A percentile compares a stretch with the other conserved stretches of the same genome.
phyloP scores from a whole-genome alignment of 345 rosid species.

The Gossypium ekmanianum region DNA sequence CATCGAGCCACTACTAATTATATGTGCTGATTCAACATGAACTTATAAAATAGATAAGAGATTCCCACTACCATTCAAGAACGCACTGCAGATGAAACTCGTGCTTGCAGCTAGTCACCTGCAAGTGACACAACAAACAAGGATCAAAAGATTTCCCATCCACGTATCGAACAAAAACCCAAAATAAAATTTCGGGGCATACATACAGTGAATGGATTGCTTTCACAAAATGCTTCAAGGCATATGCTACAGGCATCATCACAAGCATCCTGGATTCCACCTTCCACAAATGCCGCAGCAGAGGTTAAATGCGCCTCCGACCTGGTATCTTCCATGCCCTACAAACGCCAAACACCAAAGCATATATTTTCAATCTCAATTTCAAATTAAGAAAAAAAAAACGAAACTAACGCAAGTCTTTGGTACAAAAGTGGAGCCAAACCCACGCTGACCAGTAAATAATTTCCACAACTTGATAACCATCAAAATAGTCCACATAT shows the following conservation, averaged over 20 bases:
- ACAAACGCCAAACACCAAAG: constrained; percentile 6
- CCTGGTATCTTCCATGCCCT: constrained; percentile 50
- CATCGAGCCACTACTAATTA: not conserved
- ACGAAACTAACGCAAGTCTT: not conserved
- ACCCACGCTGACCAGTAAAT: not conserved
- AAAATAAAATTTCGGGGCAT: not conserved
- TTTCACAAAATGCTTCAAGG: constrained; percentile 75
- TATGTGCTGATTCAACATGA: not conserved
- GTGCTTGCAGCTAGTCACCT: constrained; percentile 94
- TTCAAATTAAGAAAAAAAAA: not conserved
- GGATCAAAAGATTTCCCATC: not conserved
- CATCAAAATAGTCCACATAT: not conserved
- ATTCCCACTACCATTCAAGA: constrained; percentile 72
- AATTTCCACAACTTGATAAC: not conserved
- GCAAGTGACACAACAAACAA: constrained; percentile 12
- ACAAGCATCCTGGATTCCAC: constrained; percentile 93
- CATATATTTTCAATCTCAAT: constrained; percentile 1
- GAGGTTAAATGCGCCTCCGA: constrained; percentile 76
- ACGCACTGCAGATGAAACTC: constrained; percentile 97
- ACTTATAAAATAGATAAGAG: not conserved
- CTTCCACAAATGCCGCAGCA: constrained; percentile 78
- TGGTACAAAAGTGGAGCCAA: not conserved
- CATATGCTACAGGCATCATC: constrained; percentile 98
- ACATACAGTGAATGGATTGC: constrained; percentile 81
- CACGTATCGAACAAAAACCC: not conserved